A percentile compares a stretch with the other conserved stretches of the same genome.
Conservation (phyloP, 1,284 basidiomycete genomes). For the Heliocybe sulcata region DNA sequence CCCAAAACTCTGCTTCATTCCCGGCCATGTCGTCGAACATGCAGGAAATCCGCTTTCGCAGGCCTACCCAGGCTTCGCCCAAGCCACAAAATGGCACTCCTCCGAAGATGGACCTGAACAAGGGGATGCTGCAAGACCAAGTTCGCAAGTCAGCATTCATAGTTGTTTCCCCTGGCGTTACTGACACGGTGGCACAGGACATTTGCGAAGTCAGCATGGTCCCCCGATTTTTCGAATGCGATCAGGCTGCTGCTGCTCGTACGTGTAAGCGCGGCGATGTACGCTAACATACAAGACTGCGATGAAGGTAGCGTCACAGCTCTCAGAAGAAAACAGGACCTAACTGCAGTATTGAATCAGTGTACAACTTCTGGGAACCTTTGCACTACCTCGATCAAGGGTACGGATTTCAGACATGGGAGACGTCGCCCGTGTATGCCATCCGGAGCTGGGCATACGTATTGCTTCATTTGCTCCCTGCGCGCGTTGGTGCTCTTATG, state of each 20-base stretch:
- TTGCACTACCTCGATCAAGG: conserved; percentile 84
- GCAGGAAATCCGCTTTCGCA: neutral
- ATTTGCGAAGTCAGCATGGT: conserved; percentile 64
- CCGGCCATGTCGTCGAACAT: neutral
- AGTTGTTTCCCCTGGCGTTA: neutral
- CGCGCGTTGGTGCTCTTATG: conserved; percentile 32
- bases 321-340: conserved; percentile 22
- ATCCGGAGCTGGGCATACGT: conserved; percentile 95
- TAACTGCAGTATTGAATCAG: conserved; percentile 20
- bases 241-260: conserved; percentile 80
- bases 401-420: conserved; percentile 96
- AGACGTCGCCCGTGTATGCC: conserved; percentile 85
- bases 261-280: conserved; percentile 88
- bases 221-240: conserved; percentile 76
- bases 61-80: neutral
- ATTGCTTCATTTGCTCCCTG: conserved; percentile 64
- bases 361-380: conserved; percentile 99
- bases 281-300: conserved; percentile 92
- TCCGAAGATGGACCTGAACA: neutral
- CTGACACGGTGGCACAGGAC: conserved; percentile 12
- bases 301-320: conserved; percentile 73
- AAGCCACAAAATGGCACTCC: neutral
- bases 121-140: conserved; percentile 61
- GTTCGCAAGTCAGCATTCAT: conserved; percentile 46
- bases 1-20: neutral